Percentiles rank a stretch among this genome's conserved stretches.
Conservation (phyloP, 208 protist genomes). For the Spongospora subterranea region DNA sequence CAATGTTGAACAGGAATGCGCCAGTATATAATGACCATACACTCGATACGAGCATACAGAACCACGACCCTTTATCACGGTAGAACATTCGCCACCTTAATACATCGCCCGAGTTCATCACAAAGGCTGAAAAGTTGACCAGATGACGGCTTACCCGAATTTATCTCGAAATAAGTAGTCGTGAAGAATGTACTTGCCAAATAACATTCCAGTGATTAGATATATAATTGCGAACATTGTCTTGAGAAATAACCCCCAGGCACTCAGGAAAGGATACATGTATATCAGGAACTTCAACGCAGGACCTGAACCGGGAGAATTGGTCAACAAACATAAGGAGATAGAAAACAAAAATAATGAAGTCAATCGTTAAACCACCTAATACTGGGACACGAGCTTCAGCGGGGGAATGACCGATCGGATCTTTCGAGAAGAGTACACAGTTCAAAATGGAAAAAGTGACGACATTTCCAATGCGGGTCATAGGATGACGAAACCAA, state of each 20-base stretch:
- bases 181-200: conserved; percentile 49
- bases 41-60: conserved; percentile 36
- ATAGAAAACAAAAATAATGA: not conserved
- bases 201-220: not conserved
- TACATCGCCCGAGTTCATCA: not conserved
- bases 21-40: conserved; percentile 42
- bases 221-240: conserved; percentile 10
- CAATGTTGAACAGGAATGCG: not conserved
- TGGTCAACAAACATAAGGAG: not conserved
- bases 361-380: not conserved
- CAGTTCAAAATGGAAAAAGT: not conserved
- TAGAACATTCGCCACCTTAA: conserved; percentile 25
- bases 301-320: not conserved
- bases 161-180: conserved; percentile 12
- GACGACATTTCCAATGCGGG: conserved; percentile 8
- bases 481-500: conserved; percentile 28
- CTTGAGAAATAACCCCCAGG: conserved; percentile 33
- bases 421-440: conserved; percentile 39
- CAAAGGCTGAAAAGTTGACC: not conserved
- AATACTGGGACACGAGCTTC: not conserved
- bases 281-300: conserved; percentile 22
- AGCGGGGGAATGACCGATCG: conserved; percentile 14
- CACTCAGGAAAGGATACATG: conserved; percentile 12
- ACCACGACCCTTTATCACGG: conserved; percentile 38
- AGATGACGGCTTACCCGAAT: conserved; percentile 26